Conservation (phyloP, 2,329 filamentous ascomycete genomes). For the Cladophialophora psammophila region DNA sequence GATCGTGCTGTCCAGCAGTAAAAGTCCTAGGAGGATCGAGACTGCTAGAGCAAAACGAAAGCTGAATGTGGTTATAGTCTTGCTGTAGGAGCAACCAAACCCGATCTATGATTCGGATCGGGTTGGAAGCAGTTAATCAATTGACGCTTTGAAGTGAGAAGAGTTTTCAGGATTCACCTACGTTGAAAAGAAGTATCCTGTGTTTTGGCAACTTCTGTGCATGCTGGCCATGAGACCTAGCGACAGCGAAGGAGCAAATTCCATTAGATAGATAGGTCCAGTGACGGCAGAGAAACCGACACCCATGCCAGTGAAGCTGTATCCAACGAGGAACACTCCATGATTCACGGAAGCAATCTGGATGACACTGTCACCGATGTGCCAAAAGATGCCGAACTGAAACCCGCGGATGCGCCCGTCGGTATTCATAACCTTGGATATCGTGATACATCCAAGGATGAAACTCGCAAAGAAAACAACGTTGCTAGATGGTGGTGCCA, state of each 20-base stretch:
- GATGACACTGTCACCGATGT: neutral
- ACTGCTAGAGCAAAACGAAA: slow-evolving; percentile 1
- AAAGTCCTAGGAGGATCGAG: neutral
- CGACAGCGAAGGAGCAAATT: neutral
- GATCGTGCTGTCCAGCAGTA: neutral
- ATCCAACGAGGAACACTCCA: neutral
- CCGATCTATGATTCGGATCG: neutral
- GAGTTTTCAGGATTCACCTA: neutral
- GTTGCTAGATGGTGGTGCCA: neutral
- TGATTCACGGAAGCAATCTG: neutral
- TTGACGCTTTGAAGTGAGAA: neutral
- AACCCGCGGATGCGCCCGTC: neutral
- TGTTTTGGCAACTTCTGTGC: neutral
- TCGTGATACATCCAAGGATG: neutral
- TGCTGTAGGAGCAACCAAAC: neutral
- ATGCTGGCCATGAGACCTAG: neutral
- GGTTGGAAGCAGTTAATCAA: neutral
- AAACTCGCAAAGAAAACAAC: neutral
- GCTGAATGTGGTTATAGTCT: neutral
- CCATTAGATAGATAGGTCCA: neutral
- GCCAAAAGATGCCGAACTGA: neutral
- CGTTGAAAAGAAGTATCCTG: neutral
- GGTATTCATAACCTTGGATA: neutral
- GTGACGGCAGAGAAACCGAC: neutral
- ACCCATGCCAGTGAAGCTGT: neutral